Evolutionary conservation across 768 basidiomycete species (phyloP), one percentile per base, ranked within the genome.

Genomic region (Solioccasus polychromus): DNA sequence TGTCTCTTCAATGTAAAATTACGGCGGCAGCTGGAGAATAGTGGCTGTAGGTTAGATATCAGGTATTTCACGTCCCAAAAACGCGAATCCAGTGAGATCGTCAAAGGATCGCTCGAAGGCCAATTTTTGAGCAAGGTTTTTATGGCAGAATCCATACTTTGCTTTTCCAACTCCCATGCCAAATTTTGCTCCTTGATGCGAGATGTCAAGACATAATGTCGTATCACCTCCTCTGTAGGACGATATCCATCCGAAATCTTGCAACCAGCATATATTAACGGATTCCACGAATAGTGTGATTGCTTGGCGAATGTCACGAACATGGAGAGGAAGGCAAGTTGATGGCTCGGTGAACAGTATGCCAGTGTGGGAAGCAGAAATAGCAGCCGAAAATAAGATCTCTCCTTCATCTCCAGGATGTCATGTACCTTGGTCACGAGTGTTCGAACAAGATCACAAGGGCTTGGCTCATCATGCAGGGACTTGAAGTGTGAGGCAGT

Each of bases 291-390:
- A 20, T 51, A 36, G 9, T 42, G 42, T 11, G 43, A 9, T 19
- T 48, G 37, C 9, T 49, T 37, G 2, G 51, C 44, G 35, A 69
- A 67, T 5, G 69, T 54, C 8, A 71, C 26, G 0, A 71, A 39
- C 17, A 63, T 59, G 0, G 59, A 54, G n/a, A 66, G 45, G 30
- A 66, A 52, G 9, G 42, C 40, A 1, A 37, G 25, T 3, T 43
- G 36, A 14, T 35, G 18, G 0, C 30, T 12, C 8, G 54, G 41
- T 19, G 54, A 61, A 19, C 42, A 35, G 43, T 61, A 70, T 19
- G 42, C 54, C 48, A 62, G 45, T 10, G 35, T 17, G 7, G 35
- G 47, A 31, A 48, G 23, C 2, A 37, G 11, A n/a, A 48, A 38
- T 14, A 48, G 19, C 10, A 48, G 18, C 18, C 18, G 42, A 44